Base-by-base conservation (phyloP, 2,329 filamentous ascomycete genomes). In the Arthroderma sp. region DNA sequence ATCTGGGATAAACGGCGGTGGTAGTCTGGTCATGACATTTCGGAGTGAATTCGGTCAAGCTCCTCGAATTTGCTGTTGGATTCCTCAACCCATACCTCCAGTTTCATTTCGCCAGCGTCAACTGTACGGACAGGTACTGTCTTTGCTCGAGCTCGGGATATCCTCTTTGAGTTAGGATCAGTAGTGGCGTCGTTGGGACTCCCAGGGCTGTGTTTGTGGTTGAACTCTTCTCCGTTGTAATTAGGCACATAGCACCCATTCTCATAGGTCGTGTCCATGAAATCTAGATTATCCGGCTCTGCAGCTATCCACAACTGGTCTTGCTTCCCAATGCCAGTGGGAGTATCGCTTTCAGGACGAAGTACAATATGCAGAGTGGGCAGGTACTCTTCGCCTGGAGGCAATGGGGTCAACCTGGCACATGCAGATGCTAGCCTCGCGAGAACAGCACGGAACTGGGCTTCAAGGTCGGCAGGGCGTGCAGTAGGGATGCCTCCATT, bases 31-130 rank as follows among this genome's bases (percentile, higher is more conserved):
- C 15, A 22, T 22, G 15, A 22, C 15, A 22, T 55, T 49, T 62
- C 61, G 43, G 61, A 59, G 38, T 62, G 57, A 52, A 61, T 56
- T 47, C 60, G 60, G 53, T 68, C 62, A 30, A 61, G 53, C 38
- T 41, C 49, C 31, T 57, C 54, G 46, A 69, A 67, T 56, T 78
- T 78, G 44, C 69, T 67, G 49, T 66, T 69, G 46, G 73, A 73
- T 56, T 83, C 78, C 61, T 85, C 81, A 45, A 83, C 72, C 80
- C 79, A 84, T 46, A 79, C 69, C 58, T 84, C 80, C 55, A 84
- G 71, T 27, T 74, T 65, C 57, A 84, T 74, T 47, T 80, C 77
- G 3, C 79, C 80, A 2, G 77, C 74, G 52, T 80, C 73, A 11
- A 84, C 72, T 30, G 72, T 69, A 50, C 81, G 69, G 38, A 85